phyloP scores from a whole-genome alignment of 2,329 filamentous ascomycete species.

The Diaporthe batatas region DNA sequence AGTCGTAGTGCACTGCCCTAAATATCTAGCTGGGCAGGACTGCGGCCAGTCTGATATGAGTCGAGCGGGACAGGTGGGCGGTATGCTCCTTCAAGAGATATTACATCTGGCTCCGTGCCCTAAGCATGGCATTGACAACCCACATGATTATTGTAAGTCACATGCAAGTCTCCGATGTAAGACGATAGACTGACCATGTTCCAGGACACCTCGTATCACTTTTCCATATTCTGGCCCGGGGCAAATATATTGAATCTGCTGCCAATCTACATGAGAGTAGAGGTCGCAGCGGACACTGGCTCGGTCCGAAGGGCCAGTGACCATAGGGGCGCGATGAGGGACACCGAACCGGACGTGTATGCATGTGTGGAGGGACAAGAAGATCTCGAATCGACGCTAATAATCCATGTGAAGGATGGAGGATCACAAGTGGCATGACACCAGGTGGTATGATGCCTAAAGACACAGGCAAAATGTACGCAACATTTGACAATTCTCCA shows the following conservation, averaged over 20 bases:
- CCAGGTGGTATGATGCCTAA: slow-evolving; percentile 7
- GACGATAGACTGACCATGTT: not conserved
- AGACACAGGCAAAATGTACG: not conserved
- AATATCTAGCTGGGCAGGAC: slow-evolving; percentile 11
- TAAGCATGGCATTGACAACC: slow-evolving; percentile 26
- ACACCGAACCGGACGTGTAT: not conserved
- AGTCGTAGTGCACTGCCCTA: slow-evolving; percentile 14
- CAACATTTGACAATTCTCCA: not conserved
- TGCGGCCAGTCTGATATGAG: slow-evolving; percentile 31
- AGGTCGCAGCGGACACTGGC: not conserved
- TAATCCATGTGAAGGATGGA: not conserved
- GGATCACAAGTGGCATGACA: not conserved
- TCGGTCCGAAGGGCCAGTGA: not conserved
- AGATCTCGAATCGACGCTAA: not conserved
- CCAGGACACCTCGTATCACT: not conserved
- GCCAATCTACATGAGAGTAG: not conserved
- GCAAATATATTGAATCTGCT: not conserved
- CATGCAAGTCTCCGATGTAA: not conserved
- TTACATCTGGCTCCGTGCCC: slow-evolving; percentile 6
- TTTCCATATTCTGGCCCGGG: not conserved
- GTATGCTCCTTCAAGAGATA: slow-evolving; percentile 33
- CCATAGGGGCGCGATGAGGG: not conserved
- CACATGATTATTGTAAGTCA: slow-evolving; percentile 36
- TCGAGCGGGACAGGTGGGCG: slow-evolving; percentile 25
- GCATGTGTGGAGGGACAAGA: not conserved